These are phyloP conservation scores for Penstemon eatonii DNA, from an alignment of 257 asterid genomes.

Conservation along the genomic window DNA sequence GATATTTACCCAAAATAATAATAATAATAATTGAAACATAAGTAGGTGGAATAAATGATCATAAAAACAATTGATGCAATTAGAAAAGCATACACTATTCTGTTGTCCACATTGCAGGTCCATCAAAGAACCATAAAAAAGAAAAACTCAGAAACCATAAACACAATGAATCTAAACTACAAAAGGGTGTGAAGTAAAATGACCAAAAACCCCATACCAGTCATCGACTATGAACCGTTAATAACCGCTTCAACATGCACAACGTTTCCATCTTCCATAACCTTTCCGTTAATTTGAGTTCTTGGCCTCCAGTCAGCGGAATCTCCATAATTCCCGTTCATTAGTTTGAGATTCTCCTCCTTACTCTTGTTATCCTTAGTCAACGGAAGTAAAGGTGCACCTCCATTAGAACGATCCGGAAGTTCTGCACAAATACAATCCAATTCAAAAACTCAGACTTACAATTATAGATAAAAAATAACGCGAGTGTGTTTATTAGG, in stretches of 20 bases:
- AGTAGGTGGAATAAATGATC: neutral
- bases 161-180: constrained; percentile 25
- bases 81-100: constrained; percentile 26
- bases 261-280: constrained; percentile 43
- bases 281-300: constrained; percentile 52
- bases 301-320: constrained; percentile 55
- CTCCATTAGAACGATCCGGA: constrained; percentile 68
- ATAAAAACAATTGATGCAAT: constrained; percentile 13
- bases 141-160: constrained; percentile 25
- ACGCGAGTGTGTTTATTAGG: neutral
- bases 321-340: constrained; percentile 52
- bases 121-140: constrained; percentile 13
- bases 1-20: neutral
- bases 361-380: constrained; percentile 57
- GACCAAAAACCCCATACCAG: constrained; percentile 14
- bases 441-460: constrained; percentile 14
- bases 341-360: constrained; percentile 63
- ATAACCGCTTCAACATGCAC: constrained; percentile 42
- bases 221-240: constrained; percentile 33
- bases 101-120: constrained; percentile 23
- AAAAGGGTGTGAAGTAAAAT: neutral
- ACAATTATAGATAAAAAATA: neutral
- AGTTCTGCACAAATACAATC: constrained; percentile 46
- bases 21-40: neutral
- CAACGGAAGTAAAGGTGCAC: constrained; percentile 56